Evolutionary conservation across 768 basidiomycete species (phyloP), one percentile per base, ranked within the genome.

Genomic region (Calvatia gigantea): DNA sequence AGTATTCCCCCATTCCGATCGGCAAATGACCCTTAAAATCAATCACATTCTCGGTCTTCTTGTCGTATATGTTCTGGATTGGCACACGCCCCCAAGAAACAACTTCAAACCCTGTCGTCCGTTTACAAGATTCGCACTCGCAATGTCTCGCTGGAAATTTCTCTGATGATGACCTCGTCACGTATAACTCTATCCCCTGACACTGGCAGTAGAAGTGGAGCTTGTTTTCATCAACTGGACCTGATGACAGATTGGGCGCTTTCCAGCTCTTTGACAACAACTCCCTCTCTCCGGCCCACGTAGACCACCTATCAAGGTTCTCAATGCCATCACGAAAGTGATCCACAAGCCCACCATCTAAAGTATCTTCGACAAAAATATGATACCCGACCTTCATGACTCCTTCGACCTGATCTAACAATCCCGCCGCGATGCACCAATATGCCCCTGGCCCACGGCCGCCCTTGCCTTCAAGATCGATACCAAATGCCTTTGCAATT

Each of bases 321-420:
- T 64, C 64, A 15, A 61, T 60, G 15, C 62, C 44, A 1, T 23
- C 38, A 19, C 48, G 55, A 4, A 68, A 37, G 17, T 69, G 67
- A 39, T 71, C 62, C 3, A 69, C 68, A 6, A 70, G 37, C 1
- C 71, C 71, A 0, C 71, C 71, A 55, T 72, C 70, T n/a, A 68
- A 29, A 0, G 71, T 71, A 42, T 68, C 66, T 6, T 46, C 61
- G 19, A 72, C 59, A 38, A 54, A 68, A 9, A 64, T 63, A 48
- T 72, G 71, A 25, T 53, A 59, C 3, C 56, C 59, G 8, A 62
- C 50, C 32, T 61, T 58, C 4, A 65, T 52, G n/a, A 71, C 58
- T 1, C 65, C 68, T 8, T 66, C 64, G 11, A 58, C 61, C 11
- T 50, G 52, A 27, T 68, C 67, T n/a, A 72, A 44, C 2, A 64